phyloP scores from a whole-genome alignment of 805 yeast species.

The Candida gorgasii region DNA sequence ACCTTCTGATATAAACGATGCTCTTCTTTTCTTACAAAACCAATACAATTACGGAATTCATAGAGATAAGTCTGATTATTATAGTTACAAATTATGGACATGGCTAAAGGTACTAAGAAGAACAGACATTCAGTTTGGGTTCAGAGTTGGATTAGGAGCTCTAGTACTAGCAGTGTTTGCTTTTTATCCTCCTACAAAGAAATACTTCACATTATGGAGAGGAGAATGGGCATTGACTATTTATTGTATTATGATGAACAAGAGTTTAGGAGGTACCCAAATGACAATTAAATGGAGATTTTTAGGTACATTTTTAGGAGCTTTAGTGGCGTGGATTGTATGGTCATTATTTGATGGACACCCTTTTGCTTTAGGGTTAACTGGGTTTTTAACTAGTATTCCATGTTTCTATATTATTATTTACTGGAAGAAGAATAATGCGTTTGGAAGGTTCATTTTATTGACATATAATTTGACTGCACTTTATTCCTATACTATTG shows the following conservation, averaged over 20 bases:
- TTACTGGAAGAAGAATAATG: conserved; percentile 62
- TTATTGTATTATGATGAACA: conserved; percentile 80
- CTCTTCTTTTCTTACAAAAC: conserved; percentile 30
- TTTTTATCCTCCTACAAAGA: conserved; percentile 55
- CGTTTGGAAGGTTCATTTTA: conserved; percentile 69
- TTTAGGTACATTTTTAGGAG: conserved; percentile 75
- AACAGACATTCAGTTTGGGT: conserved; percentile 74
- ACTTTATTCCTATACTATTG: conserved; percentile 69
- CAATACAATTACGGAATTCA: conserved; percentile 19
- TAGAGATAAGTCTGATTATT: conserved; percentile 6
- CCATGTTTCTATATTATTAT: conserved; percentile 61
- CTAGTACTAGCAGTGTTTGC: conserved; percentile 66
- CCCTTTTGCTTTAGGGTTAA: conserved; percentile 48
- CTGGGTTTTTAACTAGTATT: conserved; percentile 49
- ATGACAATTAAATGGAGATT: conserved; percentile 75
- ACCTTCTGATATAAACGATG: conserved; percentile 35
- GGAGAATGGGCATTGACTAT: conserved; percentile 87
- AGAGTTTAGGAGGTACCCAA: conserved; percentile 81
- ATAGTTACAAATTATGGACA: conserved; percentile 45
- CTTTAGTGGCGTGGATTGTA: conserved; percentile 55
- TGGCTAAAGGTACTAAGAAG: conserved; percentile 53
- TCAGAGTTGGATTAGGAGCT: conserved; percentile 79
- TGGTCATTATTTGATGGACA: conserved; percentile 64
- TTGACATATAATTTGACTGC: conserved; percentile 79
- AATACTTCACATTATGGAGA: conserved; percentile 61